These are phyloP conservation scores for Sporisorium exsertum DNA, from an alignment of 1,284 basidiomycete species.

Conservation along the genomic window DNA sequence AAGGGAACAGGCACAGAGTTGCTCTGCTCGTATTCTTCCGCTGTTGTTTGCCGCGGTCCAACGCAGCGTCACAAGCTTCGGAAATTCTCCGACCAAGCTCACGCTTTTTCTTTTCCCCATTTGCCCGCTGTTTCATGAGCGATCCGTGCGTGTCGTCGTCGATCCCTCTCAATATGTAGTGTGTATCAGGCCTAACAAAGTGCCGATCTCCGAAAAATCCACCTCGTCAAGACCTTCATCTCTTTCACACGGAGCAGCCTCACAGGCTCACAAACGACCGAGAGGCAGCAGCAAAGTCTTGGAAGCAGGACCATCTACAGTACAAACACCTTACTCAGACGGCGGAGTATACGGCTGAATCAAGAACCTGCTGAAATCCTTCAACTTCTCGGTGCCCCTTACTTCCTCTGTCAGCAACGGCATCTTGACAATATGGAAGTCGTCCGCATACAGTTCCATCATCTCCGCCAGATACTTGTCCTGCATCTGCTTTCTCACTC, in stretches of 20 bases:
- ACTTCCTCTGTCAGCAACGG: slow-evolving; percentile 97
- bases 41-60: not conserved
- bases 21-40: too few relatives aligned
- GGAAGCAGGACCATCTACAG: not conserved
- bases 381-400: slow-evolving; percentile 90
- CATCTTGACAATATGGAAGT: slow-evolving; percentile 74
- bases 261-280: too few relatives aligned
- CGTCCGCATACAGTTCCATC: slow-evolving; percentile 67
- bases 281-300: too few relatives aligned
- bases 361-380: slow-evolving; percentile 72
- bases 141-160: not conserved
- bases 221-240: not conserved
- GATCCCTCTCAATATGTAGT: not conserved
- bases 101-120: not conserved
- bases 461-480: slow-evolving; percentile 73
- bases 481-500: slow-evolving; percentile 94
- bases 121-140: not conserved
- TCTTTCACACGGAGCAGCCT: not conserved
- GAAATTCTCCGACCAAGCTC: slow-evolving; percentile 11
- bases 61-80: not conserved
- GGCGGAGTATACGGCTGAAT: slow-evolving; percentile 61
- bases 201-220: not conserved
- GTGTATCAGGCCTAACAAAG: not conserved
- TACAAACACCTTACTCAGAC: slow-evolving; percentile 18
- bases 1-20: not conserved